Evolutionary conservation across 2,329 filamentous ascomycete species (phyloP), one percentile per base, ranked within the genome.

Genomic region (Phaeomoniella chlamydospora): DNA sequence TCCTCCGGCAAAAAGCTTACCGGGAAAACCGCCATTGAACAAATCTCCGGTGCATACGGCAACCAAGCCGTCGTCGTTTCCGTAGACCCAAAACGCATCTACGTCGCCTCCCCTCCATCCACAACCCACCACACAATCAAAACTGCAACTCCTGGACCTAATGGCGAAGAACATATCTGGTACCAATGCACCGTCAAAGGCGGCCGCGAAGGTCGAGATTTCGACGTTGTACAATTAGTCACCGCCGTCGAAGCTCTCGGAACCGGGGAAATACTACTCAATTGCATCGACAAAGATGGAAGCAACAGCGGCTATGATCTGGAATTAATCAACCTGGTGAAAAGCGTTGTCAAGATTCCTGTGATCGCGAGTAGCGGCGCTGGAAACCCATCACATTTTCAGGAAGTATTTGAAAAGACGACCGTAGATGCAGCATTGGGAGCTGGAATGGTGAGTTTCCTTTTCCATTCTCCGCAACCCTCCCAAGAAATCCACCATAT

Each of bases 151-250:
- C 76, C 74, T 0, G 85, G 87, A 5, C 77, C 82, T 15, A 18
- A 42, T 13, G 86, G 86, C 17, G 83, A 94, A 57, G 63, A 66
- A 36, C 80, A 76, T 58, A 94, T 85, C 64, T 98, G 88, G 88
- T 98, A 94, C 56, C 87, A 90, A 39, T 96, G 90, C 62, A 98
- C 90, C 4, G 85, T 93, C 63, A 92, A 88, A 62, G 90, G 90
- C 33, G 90, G 90, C 4, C 77, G 90, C 41, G 88, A 96, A 62
- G 87, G 81, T n/a, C 74, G 87, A 41, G 86, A 96, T 55, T 68
- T 96, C 45, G 88, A 96, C 54, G 90, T 94, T 12, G 74, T 87
- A 11, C 82, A 96, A 61, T 72, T 98, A 6, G 76, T 80, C 6
- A 76, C 73, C 46, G 90, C 90, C 10, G 88, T 96, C 22, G 86